These are phyloP conservation scores for Scenedesmus sp. DNA, from an alignment of 163 green algal genomes.

Conservation along the genomic window DNA sequence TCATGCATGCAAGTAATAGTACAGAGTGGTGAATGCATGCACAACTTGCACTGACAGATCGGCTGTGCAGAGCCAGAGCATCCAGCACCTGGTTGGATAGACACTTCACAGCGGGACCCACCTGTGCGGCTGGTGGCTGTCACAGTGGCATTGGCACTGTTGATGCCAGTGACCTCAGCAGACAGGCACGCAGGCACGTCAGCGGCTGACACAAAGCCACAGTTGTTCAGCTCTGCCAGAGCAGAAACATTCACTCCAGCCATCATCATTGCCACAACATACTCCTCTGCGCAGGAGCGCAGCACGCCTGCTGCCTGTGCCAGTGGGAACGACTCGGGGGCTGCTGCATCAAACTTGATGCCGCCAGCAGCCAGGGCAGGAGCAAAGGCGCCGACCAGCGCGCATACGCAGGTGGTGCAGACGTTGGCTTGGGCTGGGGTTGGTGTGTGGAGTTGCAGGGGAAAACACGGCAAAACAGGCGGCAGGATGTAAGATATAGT, in stretches of 20 bases:
- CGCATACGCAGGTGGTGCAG: conserved; percentile 46
- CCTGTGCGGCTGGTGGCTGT: not conserved
- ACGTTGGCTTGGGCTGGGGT: not conserved
- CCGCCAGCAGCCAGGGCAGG: conserved; percentile 35
- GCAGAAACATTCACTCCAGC: conserved; percentile 30
- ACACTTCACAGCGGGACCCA: not conserved
- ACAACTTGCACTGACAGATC: too few relatives aligned
- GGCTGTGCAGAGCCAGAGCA: not conserved
- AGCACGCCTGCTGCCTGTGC: conserved; percentile 34
- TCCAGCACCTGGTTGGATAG: too few relatives aligned
- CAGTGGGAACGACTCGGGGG: conserved; percentile 28
- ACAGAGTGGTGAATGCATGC: too few relatives aligned
- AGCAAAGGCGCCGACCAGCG: conserved; percentile 30
- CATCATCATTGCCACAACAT: conserved; percentile 39
- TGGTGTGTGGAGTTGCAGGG: not conserved
- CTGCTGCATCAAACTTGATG: conserved; percentile 3
- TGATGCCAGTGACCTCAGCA: not conserved
- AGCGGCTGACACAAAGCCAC: not conserved
- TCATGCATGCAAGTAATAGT: too few relatives aligned
- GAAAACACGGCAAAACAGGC: not conserved
- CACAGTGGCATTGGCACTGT: not conserved
- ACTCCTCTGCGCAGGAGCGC: conserved; percentile 30
- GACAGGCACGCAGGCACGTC: conserved; percentile 15
- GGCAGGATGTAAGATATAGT: too few relatives aligned
- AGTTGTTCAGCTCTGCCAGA: conserved; percentile 27